Percentiles rank a stretch among this genome's conserved stretches.
phyloP scores from a whole-genome alignment of 176 grass and related monocot species.

The Echinochloa phyllopogon region DNA sequence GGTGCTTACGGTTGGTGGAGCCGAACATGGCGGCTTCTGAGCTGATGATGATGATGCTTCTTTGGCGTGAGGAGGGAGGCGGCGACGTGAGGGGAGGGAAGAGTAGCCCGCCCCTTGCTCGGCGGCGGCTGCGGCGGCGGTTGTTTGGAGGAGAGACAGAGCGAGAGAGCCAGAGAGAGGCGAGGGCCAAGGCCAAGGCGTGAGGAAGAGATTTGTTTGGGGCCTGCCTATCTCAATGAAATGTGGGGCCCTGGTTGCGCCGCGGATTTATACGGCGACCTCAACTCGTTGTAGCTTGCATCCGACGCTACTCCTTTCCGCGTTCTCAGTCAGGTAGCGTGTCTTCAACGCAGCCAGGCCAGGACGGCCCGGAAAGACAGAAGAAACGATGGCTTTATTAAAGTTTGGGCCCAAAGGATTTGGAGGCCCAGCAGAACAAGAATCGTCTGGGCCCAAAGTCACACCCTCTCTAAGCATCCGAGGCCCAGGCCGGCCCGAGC shows the following conservation, averaged over 20 bases:
- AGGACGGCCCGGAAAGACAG: background rate
- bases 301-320: background rate
- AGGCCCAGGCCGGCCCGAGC: no score
- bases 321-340: background rate
- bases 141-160: background rate
- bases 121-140: background rate
- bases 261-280: background rate
- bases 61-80: background rate
- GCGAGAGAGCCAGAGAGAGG: no score
- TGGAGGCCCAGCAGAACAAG: no score
- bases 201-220: background rate
- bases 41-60: background rate
- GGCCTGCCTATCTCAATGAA: background rate
- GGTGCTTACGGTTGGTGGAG: constrained; percentile 55
- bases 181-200: background rate
- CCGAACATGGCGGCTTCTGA: constrained; percentile 61
- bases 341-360: background rate
- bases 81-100: background rate
- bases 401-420: no score
- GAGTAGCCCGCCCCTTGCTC: background rate
- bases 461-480: no score
- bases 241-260: background rate
- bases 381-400: no score
- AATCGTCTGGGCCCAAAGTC: no score
- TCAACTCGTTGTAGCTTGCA: background rate